Base-by-base conservation (phyloP, 2,329 filamentous ascomycete genomes). In the Ophiostoma populinum region DNA sequence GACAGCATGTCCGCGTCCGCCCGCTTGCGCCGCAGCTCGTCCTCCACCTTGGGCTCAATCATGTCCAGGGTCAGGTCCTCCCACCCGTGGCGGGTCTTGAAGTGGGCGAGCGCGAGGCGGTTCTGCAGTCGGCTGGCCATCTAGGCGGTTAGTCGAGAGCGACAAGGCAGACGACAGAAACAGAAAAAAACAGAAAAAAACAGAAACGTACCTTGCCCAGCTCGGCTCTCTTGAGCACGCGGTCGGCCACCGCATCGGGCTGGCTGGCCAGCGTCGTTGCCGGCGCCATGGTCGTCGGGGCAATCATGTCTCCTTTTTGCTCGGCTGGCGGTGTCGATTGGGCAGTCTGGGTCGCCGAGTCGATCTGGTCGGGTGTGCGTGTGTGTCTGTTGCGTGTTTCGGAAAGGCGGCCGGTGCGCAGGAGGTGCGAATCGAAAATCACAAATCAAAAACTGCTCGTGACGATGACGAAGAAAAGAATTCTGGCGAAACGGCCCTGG, bases 61-160 rank as follows among this genome's bases (percentile, higher is more conserved):
- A 67, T 75, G 53, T 85, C 81, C 50, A 92, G 71, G 43, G 79
- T 81, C 53, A 92, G 69, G 55, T 90, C 81, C 57, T 94, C 80
- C 76, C 85, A 92, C 53, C 86, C 86, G 61, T 92, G 80, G 58
- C 92, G 85, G 46, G 90, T 85, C 62, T 95, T 95, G 69, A 94
- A 90, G 57, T 92, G 90, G 53, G 90, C 90, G 44, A 95, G 73
- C 40, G 90, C 87, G 40, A 98, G 74, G 43, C 87, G 82, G 62
- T 92, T 85, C 60, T 95, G 85, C 37, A 98, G 66, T 50, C 80
- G 80, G 53, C 87, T 70, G 48, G 86, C 90, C 63, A 98, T 92
- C 90, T 95, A 35, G 22, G 35, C 39, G n/a, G 22, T 28, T 17
- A 22, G 37, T 12, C 5, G 19, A 30, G 39, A 43, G 15, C 7